These are phyloP conservation scores for Pseudocercospora crystallina DNA, from an alignment of 2,329 filamentous ascomycete species.

Conservation along the genomic window DNA sequence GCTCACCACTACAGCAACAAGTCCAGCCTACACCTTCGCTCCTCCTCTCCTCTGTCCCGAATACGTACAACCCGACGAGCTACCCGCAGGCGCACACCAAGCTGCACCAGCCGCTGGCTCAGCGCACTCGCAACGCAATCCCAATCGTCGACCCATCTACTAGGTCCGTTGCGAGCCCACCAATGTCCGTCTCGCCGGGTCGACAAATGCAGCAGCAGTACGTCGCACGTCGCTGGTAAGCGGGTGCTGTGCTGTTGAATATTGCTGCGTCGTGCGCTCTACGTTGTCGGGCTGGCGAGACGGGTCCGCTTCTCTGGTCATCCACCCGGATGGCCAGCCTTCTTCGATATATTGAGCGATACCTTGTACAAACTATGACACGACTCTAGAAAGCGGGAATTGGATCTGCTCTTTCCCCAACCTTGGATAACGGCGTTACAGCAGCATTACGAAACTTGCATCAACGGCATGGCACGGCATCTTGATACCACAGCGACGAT, in stretches of 20 bases:
- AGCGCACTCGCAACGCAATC: constrained; percentile 89
- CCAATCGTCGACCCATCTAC: constrained; percentile 96
- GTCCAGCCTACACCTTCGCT: constrained; percentile 68
- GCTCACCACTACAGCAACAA: constrained; percentile 85
- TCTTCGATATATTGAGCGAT: constrained; percentile 19
- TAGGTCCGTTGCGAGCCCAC: constrained; percentile 86
- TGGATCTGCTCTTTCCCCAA: constrained; percentile 9
- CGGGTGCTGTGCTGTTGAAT: constrained; percentile 14
- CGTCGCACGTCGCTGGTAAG: constrained; percentile 49
- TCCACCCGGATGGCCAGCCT: constrained; percentile 9
- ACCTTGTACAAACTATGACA: constrained; percentile 28
- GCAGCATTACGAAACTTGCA: constrained; percentile 28
- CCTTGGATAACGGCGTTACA: constrained; percentile 26
- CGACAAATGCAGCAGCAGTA: constrained; percentile 61
- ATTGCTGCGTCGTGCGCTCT: constrained; percentile 22
- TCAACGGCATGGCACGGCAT: constrained; percentile 21
- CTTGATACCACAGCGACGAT: constrained; percentile 1
- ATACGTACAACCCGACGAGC: constrained; percentile 48
- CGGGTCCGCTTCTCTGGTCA: constrained; percentile 16
- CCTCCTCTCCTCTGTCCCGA: constrained; percentile 65
- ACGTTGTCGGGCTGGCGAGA: constrained; percentile 29
- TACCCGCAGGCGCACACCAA: constrained; percentile 69
- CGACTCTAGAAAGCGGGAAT: constrained; percentile 22
- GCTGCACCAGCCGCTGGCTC: constrained; percentile 85
- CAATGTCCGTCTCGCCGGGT: constrained; percentile 67